These are phyloP conservation scores for Rosa hybrid DNA, from an alignment of 331 rosid species.

Conservation along the genomic window DNA sequence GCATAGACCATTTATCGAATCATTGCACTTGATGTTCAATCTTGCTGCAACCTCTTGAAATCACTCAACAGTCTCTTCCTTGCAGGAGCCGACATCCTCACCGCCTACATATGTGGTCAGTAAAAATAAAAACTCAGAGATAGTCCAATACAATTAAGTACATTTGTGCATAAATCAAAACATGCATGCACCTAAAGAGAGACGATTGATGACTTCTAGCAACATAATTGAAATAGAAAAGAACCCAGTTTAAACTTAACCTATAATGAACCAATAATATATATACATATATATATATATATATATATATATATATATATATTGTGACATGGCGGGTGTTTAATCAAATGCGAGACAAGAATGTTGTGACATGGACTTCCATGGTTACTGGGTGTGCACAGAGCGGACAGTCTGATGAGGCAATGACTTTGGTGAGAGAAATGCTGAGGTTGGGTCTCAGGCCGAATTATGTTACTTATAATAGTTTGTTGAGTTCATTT, in stretches of 20 bases:
- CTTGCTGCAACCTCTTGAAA: conserved; percentile 93
- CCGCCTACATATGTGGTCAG: conserved; percentile 48
- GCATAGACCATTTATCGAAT: conserved; percentile 16
- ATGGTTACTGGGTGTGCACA: conserved; percentile 43
- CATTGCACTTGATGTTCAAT: conserved; percentile 23
- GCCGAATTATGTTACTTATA: conserved; percentile 46
- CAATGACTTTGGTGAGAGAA: conserved; percentile 42
- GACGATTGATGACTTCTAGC: not conserved
- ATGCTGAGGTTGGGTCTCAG: conserved; percentile 37
- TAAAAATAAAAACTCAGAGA: conserved; percentile 12
- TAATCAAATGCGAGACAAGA: conserved; percentile 36
- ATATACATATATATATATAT: too few relatives aligned
- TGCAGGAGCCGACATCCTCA: conserved; percentile 90
- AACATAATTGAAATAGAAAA: not conserved
- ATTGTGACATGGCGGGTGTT: conserved; percentile 41
- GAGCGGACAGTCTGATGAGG: conserved; percentile 35
- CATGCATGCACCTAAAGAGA: conserved; percentile 1
- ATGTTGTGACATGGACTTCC: conserved; percentile 55
- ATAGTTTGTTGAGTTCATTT: conserved; percentile 48
- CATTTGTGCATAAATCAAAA: not conserved
- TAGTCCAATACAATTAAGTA: conserved; percentile 7
- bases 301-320: too few relatives aligned
- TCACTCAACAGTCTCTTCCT: conserved; percentile 98
- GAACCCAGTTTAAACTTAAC: too few relatives aligned
- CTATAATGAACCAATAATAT: too few relatives aligned